Evolutionary conservation across 768 basidiomycete species (phyloP).

Genomic region (Hysterangium stoloniferum): DNA sequence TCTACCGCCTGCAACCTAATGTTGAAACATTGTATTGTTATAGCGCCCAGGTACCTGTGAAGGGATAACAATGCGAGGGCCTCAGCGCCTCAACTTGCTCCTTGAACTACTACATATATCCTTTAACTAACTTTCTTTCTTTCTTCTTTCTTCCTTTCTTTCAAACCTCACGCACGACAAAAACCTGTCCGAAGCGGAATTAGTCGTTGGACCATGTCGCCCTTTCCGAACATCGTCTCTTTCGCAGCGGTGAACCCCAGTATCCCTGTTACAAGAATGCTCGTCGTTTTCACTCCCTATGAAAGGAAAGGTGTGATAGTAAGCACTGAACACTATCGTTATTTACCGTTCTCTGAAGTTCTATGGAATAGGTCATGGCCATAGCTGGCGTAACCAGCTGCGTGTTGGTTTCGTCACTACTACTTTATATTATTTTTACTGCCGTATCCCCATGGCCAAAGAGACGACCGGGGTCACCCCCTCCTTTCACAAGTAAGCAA

Average conservation of each 20-base stretch:
- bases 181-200: neutral
- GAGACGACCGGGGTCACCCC: neutral
- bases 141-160: too few relatives aligned
- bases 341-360: neutral
- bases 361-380: constrained; percentile 7
- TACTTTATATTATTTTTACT: constrained; percentile 7
- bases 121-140: too few relatives aligned
- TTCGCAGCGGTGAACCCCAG: constrained; percentile 2
- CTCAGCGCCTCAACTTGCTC: too few relatives aligned
- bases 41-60: too few relatives aligned
- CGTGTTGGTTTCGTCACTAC: constrained; percentile 6
- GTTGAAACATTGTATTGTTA: too few relatives aligned
- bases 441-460: neutral
- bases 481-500: constrained; percentile 7
- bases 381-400: constrained; percentile 8
- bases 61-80: too few relatives aligned
- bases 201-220: neutral
- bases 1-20: too few relatives aligned
- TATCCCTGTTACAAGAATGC: neutral
- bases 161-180: neutral
- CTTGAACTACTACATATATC: too few relatives aligned
- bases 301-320: constrained; percentile 9
- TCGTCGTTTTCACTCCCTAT: constrained; percentile 9
- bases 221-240: neutral
- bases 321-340: neutral